Base-by-base conservation (phyloP, 208 protist genomes). In the Porcisia hertigi region DNA sequence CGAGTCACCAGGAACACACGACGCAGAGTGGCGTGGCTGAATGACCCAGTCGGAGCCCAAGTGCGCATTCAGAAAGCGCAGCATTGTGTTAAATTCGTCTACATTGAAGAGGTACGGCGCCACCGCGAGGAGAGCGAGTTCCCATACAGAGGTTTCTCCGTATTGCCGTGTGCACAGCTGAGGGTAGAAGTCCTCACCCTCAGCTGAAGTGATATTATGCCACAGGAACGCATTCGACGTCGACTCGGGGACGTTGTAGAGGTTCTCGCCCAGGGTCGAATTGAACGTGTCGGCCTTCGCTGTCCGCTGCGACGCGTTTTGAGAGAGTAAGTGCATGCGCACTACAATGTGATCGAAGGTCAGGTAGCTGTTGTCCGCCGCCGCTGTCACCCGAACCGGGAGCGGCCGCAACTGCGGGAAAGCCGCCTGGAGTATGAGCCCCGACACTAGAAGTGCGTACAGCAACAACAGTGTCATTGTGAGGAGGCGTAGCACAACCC, bases 281-380 rank as follows among this genome's bases (percentile, higher is more conserved):
- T 59, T 69, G 18, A 63, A 76, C 52, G 72, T 73, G 63, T 81
- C 75, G 6, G 36, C 41, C 70, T 81, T 25, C 63, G 77, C 77
- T 54, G 30, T 57, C 39, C 47, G 49, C 43, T 41, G 71, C n/a
- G 74, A 73, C 75, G 75, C 75, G 5, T 36, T 54, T 59, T 74
- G 62, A 45, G 89, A 89, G 25, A 91, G 58, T n/a, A 96, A 76
- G 72, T 92, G 83, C 86, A 94, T 89, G 53, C 83, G 84, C 47
- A 93, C 69, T n/a, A 96, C 84, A 78, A 96, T 90, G 79, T 96
- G 92, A 77, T 96, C 88, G 45, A 96, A 85, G 25, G 79, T 84
- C 30, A 94, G 86, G 47, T 77, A 43, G 74, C 82, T 84, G 58
- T 79, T 77, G 58, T 91, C 76, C 11, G 76, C 77, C 20, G 88